A percentile compares a stretch with the other conserved stretches of the same genome.
Evolutionary conservation across 1,139 yeast genomes (phyloP).

Genomic region (Yamadazyma dendronema): DNA sequence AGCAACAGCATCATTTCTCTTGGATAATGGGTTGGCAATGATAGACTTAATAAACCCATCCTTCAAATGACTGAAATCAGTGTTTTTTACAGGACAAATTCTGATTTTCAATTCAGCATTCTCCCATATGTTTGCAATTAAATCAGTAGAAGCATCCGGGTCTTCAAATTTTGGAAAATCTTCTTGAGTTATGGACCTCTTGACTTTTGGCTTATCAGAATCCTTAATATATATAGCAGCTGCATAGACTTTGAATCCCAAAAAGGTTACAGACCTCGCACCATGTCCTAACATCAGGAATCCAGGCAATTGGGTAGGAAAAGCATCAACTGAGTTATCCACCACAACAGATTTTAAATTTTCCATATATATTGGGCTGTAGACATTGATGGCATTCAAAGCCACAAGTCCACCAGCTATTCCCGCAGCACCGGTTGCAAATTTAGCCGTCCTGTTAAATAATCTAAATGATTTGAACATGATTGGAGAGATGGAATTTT

Average conservation of each 20-base stretch:
- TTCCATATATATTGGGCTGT: conserved; percentile 8
- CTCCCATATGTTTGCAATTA: conserved; percentile 31
- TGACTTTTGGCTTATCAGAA: conserved; percentile 50
- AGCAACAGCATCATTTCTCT: conserved; percentile 36
- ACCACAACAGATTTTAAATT: conserved; percentile 30
- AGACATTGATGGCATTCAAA: conserved; percentile 6
- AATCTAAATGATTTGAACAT: conserved; percentile 6
- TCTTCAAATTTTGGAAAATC: conserved; percentile 23
- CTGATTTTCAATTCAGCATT: conserved; percentile 53
- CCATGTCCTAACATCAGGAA: conserved; percentile 74
- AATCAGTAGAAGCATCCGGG: conserved; percentile 39
- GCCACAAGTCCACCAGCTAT: conserved; percentile 8
- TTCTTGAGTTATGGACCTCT: conserved; percentile 34
- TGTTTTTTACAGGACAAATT: conserved; percentile 82
- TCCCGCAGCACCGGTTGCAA: conserved; percentile 2
- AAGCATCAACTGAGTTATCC: conserved; percentile 51
- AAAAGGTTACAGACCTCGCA: conserved; percentile 75
- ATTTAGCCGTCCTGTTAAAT: conserved; percentile 1
- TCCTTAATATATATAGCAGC: conserved; percentile 74
- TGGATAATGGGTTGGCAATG: conserved; percentile 52
- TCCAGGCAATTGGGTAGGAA: conserved; percentile 39
- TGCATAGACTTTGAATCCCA: conserved; percentile 83
- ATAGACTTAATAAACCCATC: conserved; percentile 87
- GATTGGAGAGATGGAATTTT: too few relatives aligned
- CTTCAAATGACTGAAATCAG: conserved; percentile 83